phyloP scores from a whole-genome alignment of 2,329 filamentous ascomycete genomes.

The Cercospora canescens region DNA sequence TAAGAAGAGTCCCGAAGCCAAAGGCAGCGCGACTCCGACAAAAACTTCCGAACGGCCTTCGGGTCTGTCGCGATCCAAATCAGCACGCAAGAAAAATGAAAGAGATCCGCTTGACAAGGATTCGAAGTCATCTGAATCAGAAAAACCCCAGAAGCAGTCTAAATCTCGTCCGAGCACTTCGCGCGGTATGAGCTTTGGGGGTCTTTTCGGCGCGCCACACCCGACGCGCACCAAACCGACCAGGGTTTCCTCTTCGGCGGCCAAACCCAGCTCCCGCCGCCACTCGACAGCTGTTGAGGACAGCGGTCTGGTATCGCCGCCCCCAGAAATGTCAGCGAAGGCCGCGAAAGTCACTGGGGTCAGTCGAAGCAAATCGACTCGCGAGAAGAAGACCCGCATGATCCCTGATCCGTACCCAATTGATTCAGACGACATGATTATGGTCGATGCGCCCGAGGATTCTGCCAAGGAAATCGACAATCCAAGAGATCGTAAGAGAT shows the following conservation, averaged over 20 bases:
- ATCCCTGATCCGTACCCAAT: constrained; percentile 61
- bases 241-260: constrained; percentile 52
- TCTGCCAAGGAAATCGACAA: constrained; percentile 37
- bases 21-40: constrained; percentile 41
- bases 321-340: constrained; percentile 72
- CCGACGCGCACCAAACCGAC: constrained; percentile 63
- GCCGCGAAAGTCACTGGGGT: constrained; percentile 75
- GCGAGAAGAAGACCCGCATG: constrained; percentile 53
- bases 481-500: constrained; percentile 34
- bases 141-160: constrained; percentile 60
- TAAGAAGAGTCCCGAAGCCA: constrained; percentile 51
- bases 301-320: constrained; percentile 68
- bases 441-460: constrained; percentile 53
- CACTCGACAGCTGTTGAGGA: constrained; percentile 58
- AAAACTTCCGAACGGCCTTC: constrained; percentile 41
- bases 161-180: constrained; percentile 55
- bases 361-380: constrained; percentile 45
- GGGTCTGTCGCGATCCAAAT: constrained; percentile 56
- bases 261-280: constrained; percentile 56
- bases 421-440: constrained; percentile 58
- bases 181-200: constrained; percentile 60
- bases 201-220: constrained; percentile 57
- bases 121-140: constrained; percentile 72
- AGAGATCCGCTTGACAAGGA: constrained; percentile 55
- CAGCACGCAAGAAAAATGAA: constrained; percentile 56